Base-by-base conservation (phyloP, 768 basidiomycete species). In the Pisolithus tinctorius region DNA sequence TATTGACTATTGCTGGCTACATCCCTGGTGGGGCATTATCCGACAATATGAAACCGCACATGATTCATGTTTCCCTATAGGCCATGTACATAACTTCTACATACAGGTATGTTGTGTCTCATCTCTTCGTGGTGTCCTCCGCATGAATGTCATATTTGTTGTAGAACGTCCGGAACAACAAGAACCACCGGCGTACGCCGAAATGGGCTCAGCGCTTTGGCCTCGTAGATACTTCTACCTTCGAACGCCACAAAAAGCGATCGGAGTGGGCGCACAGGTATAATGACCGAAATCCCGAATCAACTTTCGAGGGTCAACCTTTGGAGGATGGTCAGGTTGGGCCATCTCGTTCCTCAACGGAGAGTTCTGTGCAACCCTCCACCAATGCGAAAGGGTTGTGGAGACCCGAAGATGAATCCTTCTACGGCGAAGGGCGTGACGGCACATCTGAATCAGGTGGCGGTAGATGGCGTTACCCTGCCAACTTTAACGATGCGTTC, bases 91-190 rank as follows among this genome's bases (percentile, higher is more conserved):
- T 71, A 96, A 95, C 59, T 93, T 93, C 65, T 93, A 93, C 72
- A 89, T 93, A 53, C 88, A 90, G 77, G 87, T 86, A 62, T 41
- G 62, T 49, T 29, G 25, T 42, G 23, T 40, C 14, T 4, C 26
- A 14, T 50, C 6, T 44, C 20, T 37, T 45, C 47, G 6, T 38
- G 44, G 47, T 40, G 43, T 52, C 16, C 57, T 50, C 27, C 55
- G 45, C 43, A 58, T 36, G 36, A 16, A 10, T n/a, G 29, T 45
- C 31, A 9, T 34, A 40, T 30, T 6, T n/a, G 45, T 26, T 49
- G 20, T 64, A 97, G 84, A 96, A 96, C 69, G 83, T 97, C 57
- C 78, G 94, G 51, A 97, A 96, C 72, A 97, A 97, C 75, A 91
- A 94, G 76, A 94, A 82, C 60, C 80, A 88, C 64, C 75, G 78